Evolutionary conservation across 768 basidiomycete genomes (phyloP).

Genomic region (Guyanaporus albipodus): DNA sequence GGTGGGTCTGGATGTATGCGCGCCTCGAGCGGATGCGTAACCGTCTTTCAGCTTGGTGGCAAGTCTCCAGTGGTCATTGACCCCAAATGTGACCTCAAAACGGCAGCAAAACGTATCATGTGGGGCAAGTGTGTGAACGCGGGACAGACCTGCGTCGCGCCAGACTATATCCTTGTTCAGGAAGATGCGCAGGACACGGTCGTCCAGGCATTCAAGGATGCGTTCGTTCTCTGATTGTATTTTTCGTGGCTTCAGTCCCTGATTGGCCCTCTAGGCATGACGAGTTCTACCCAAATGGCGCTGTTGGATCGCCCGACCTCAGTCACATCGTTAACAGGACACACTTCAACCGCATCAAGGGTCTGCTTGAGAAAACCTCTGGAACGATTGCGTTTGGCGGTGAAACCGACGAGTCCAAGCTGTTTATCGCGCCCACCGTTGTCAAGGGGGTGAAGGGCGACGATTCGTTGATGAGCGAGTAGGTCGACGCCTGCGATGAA

Average conservation of each 20-base stretch:
- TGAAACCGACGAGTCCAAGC: slow-evolving; percentile 47
- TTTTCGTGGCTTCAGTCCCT: neutral
- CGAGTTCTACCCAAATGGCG: slow-evolving; percentile 40
- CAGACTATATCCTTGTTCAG: slow-evolving; percentile 50
- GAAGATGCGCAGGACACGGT: slow-evolving; percentile 37
- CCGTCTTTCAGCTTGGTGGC: slow-evolving; percentile 50
- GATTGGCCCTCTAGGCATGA: slow-evolving; percentile 16
- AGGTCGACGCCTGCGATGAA: slow-evolving; percentile 23
- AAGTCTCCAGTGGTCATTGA: slow-evolving; percentile 78
- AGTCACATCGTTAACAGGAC: slow-evolving; percentile 48
- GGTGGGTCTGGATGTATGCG: slow-evolving; percentile 26
- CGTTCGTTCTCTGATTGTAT: slow-evolving; percentile 28
- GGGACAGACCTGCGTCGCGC: slow-evolving; percentile 72
- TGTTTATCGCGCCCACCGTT: slow-evolving; percentile 70
- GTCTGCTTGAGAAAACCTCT: slow-evolving; percentile 59
- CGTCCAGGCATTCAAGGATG: slow-evolving; percentile 39
- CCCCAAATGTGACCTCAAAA: slow-evolving; percentile 59
- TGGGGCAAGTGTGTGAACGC: slow-evolving; percentile 82
- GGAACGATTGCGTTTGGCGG: slow-evolving; percentile 68
- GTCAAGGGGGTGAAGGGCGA: slow-evolving; percentile 56
- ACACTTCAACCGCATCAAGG: slow-evolving; percentile 59
- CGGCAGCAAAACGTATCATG: slow-evolving; percentile 64
- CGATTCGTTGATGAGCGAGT: slow-evolving; percentile 79
- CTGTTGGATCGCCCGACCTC: slow-evolving; percentile 41
- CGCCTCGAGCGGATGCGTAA: neutral